phyloP scores from a whole-genome alignment of 257 asterid genomes.

The Osmanthus fragrans region DNA sequence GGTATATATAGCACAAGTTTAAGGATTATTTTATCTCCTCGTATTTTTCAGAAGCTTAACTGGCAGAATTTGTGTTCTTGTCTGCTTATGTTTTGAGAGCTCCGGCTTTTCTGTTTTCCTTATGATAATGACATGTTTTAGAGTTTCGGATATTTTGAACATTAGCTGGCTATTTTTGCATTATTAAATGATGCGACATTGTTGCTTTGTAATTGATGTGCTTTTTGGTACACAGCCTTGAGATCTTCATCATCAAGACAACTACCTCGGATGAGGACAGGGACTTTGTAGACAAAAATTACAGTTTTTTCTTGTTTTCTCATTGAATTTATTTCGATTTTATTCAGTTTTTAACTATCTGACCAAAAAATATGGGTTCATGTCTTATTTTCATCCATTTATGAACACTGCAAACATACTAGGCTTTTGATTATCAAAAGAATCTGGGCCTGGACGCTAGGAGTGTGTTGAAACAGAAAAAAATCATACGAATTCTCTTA shows the following conservation, averaged over 20 bases:
- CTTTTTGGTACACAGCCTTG: neutral
- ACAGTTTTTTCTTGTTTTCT: too few relatives aligned
- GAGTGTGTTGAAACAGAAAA: neutral
- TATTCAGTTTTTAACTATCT: too few relatives aligned
- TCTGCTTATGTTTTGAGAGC: constrained; percentile 1
- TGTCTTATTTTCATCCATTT: neutral
- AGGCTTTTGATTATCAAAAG: neutral
- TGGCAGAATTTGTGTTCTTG: neutral
- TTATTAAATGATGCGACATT: neutral
- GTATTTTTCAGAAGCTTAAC: neutral
- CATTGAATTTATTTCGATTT: too few relatives aligned
- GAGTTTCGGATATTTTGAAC: neutral
- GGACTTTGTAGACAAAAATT: too few relatives aligned
- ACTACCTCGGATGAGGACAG: too few relatives aligned
- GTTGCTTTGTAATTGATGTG: neutral
- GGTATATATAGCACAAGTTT: constrained; percentile 22
- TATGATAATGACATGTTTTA: neutral
- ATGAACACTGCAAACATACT: neutral
- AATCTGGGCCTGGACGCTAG: neutral
- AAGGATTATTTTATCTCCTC: neutral
- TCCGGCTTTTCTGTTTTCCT: neutral
- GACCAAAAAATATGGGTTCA: neutral
- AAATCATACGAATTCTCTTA: too few relatives aligned
- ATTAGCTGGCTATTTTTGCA: neutral
- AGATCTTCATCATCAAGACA: too few relatives aligned